Base-by-base conservation (phyloP, 495 filamentous ascomycete genomes). In the Staphylotrichum longicolle region DNA sequence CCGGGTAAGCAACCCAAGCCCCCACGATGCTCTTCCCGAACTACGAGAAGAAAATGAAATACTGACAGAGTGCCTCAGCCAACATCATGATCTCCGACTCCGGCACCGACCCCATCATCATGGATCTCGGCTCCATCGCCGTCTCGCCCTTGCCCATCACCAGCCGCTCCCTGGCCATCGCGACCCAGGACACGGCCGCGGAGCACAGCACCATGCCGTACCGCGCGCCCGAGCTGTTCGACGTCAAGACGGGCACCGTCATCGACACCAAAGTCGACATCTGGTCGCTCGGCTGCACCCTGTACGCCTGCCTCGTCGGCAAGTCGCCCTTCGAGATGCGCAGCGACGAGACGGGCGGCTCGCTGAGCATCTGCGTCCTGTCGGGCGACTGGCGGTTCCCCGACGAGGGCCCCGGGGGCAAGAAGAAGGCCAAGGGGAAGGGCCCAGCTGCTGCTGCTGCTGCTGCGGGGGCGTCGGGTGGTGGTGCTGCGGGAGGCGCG, bases 191-290 rank as follows among this genome's bases (percentile, higher is more conserved):
- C 66, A 89, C 84, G 15, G 94, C 94, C 7, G 94, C 93, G 7
- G 94, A 98, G 72, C 93, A 97, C 78, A 91, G 86, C 63, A 98
- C 94, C 12, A 97, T 98, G 92, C 93, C 95, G 2, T 98, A 98
- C 75, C 91, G 94, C 53, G 94, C 94, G 3, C 94, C 94, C 0
- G 94, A 98, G 75, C 86, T 98, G 40, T 98, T 98, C 72, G 94
- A 98, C 69, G 95, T 98, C 58, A 96, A 96, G 73, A 97, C 92
- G 4, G 93, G 91, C 41, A 88, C 87, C 9, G 83, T 90, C 49
- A 87, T 98, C 67, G 94, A 98, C 71, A 96, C 94, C 15, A 98
- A 96, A 72, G 94, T 96, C 45, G 94, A 98, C 69, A 95, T 98
- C 65, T 98, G 94, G 94, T 96, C 91, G 3, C 78, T 98, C 27